Evolutionary conservation across 257 asterid species (phyloP).

Genomic region (Rehmannia glutinosa): DNA sequence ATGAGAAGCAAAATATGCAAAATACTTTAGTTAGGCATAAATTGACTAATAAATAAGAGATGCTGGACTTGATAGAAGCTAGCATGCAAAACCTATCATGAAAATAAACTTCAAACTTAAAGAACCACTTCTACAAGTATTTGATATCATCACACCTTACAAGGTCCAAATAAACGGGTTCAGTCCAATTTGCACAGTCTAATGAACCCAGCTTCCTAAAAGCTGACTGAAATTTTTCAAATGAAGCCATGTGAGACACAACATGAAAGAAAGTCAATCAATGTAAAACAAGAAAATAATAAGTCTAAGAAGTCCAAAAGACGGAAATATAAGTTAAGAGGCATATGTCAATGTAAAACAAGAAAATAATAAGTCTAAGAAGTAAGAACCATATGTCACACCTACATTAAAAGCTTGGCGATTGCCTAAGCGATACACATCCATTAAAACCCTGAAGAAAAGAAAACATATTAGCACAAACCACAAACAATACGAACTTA

Average conservation of each 20-base stretch:
- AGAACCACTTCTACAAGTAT: neutral
- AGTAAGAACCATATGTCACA: conserved; percentile 23
- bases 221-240: conserved; percentile 58
- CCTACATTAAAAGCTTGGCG: conserved; percentile 89
- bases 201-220: conserved; percentile 89
- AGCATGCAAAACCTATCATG: too few relatives aligned
- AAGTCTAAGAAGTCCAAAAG: neutral
- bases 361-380: neutral
- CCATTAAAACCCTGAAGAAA: conserved; percentile 85
- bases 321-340: neutral
- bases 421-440: conserved; percentile 68
- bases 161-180: conserved; percentile 90
- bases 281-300: neutral
- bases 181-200: conserved; percentile 98
- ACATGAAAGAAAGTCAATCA: neutral
- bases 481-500: neutral
- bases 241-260: conserved; percentile 21
- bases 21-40: too few relatives aligned
- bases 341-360: neutral
- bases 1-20: too few relatives aligned
- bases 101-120: conserved; percentile 18
- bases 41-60: too few relatives aligned
- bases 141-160: conserved; percentile 47
- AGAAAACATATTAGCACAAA: conserved; percentile 16
- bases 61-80: too few relatives aligned